Evolutionary conservation across 1,139 yeast species (phyloP).

Genomic region (Yamadazyma triangularis): DNA sequence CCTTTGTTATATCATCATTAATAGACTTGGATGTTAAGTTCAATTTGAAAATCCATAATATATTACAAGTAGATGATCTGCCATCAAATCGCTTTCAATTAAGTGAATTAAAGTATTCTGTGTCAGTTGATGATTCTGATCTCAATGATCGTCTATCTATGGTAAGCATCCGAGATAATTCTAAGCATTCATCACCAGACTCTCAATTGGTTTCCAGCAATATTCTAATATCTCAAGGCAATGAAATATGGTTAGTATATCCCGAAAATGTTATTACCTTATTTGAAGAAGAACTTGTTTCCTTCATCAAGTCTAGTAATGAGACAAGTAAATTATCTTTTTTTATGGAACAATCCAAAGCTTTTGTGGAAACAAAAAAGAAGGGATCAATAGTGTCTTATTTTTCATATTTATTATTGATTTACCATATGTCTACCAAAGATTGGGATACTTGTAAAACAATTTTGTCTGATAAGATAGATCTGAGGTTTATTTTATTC

Average conservation of each 20-base stretch:
- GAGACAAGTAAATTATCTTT: neutral
- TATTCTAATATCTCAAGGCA: conserved; percentile 2
- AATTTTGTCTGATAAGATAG: neutral
- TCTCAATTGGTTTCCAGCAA: neutral
- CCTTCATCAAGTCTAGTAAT: conserved; percentile 1
- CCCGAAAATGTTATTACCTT: conserved; percentile 4
- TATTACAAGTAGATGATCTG: neutral
- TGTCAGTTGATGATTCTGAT: conserved; percentile 8
- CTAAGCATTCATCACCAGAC: neutral
- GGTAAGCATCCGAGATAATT: neutral
- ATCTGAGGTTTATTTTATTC: neutral
- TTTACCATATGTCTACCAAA: conserved; percentile 7
- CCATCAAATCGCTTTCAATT: neutral
- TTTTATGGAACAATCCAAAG: neutral
- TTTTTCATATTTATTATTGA: conserved; percentile 9
- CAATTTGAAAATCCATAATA: conserved; percentile 2
- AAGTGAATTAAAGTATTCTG: neutral
- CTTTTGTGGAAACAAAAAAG: neutral
- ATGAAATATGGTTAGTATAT: conserved; percentile 4
- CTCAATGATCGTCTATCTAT: neutral
- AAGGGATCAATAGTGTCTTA: conserved; percentile 4
- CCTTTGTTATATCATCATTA: conserved; percentile 24
- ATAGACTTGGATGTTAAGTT: conserved; percentile 16
- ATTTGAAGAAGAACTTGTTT: conserved; percentile 3
- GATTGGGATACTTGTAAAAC: conserved; percentile 3